Base-by-base conservation (phyloP, 1,284 basidiomycete species). In the Papiliotrema terrestris region DNA sequence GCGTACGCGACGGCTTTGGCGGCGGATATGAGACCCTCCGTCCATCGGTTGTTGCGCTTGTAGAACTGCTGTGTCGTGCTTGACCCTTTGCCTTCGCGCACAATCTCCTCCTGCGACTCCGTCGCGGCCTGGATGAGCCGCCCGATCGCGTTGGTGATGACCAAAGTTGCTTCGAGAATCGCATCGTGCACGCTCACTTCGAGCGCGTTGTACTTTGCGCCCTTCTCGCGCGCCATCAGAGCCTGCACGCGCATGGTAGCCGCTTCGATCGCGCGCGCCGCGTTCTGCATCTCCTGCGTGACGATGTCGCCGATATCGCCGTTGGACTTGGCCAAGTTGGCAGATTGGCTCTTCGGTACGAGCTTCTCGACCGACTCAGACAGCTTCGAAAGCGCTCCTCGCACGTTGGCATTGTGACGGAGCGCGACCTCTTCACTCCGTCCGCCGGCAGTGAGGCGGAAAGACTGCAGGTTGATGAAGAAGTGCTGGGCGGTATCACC, bases 41-140 rank as follows among this genome's bases (percentile, higher is more conserved):
- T 98, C 96, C 96, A 99, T 59, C 96, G 85, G 78, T 98, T 98
- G 85, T 99, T 97, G 60, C 89, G 86, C 81, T 99, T 99, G 84
- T 98, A 98, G 83, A 99, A 99, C 71, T 98, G 95, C 77, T 96
- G 92, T 20, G 81, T 85, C 23, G 91, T 85, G 73, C 86, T 91
- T 13, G 91, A 88, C 5, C 95, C 95, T 75, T 86, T 89, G 60
- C 96, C 96, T 78, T 95, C 87, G 3, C 88, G 86, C 46, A 98
- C 96, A 60, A 98, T 99, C 79, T 99, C 96, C 74, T 97, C 86
- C 77, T 99, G 96, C 45, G 90, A 94, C 49, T 95, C 95, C 1
- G 95, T 97, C 4, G 96, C 94, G 5, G 95, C 94, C 72, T 89
- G 84, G 72, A 99, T 98, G 58, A 99, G 84, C 26, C 93, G 86